Base-by-base conservation (phyloP, 225 moss, liverwort and hornwort genomes). In the Pseudisothecium myosuroides region DNA sequence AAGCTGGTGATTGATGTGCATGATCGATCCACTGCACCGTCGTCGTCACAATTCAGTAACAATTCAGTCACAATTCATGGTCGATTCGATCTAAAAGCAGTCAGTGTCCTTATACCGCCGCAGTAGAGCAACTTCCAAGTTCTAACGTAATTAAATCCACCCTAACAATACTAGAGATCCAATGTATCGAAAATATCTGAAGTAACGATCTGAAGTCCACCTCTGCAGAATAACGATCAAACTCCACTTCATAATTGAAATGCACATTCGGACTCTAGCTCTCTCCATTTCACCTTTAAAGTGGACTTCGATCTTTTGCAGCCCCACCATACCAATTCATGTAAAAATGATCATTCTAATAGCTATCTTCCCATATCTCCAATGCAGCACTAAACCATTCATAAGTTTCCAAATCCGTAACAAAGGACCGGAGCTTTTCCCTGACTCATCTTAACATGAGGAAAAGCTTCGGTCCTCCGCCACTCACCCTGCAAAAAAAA, bases 391-490 rank as follows among this genome's bases (percentile, higher is more conserved):
- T 50, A 72, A 6, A 6, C 50, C 15, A 31, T 24, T n/a, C 11
- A 39, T 8, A 39, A 39, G 63, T 82, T 74, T 54, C 74, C 56
- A 54, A 82, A 15, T 52, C 10, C 23, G 73, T 74, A 66, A 43
- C 66, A 26, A 41, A 58, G 92, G 90, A 91, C 93, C 90, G 90
- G 58, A 77, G 83, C 90, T 91, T 91, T 90, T 90, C 91, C 90
- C 83, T 64, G 83, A 85, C 78, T 91, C 90, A 83, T 77, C 65
- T 39, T 61, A 9, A 59, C 50, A 71, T 9, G 54, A 82, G 89
- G 92, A 91, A 94, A 94, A 93, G 76, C 83, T 27, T 63, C 92
- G 90, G 94, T 93, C 90, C 92, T 85, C 85, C 87, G 84, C 84
- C 63, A 86, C 83, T 61, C 59, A 23, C 13, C 36, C 64, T 64